Evolutionary conservation across 257 asterid species (phyloP).

Genomic region (Solanum megistacrolobum): DNA sequence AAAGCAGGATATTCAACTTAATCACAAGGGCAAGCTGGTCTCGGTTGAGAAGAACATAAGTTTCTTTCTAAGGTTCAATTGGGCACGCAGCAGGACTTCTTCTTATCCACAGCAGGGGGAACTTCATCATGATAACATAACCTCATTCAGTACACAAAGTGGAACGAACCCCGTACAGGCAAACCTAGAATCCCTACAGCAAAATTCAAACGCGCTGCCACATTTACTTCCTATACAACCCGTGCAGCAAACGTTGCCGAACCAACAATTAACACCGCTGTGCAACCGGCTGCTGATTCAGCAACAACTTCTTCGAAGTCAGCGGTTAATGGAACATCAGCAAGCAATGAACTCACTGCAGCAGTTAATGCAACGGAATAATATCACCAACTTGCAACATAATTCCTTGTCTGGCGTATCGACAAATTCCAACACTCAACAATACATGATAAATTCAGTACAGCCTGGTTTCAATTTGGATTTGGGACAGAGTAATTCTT

Average conservation of each 20-base stretch:
- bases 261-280: neutral
- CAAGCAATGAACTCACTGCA: slow-evolving; percentile 44
- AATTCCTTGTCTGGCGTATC: slow-evolving; percentile 42
- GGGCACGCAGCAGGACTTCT: slow-evolving; percentile 54
- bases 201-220: slow-evolving; percentile 7
- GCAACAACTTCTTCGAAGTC: slow-evolving; percentile 46
- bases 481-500: slow-evolving; percentile 53
- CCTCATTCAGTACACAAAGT: slow-evolving; percentile 29
- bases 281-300: slow-evolving; percentile 30
- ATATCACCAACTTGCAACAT: slow-evolving; percentile 55
- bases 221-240: neutral
- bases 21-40: slow-evolving; percentile 48
- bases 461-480: slow-evolving; percentile 55
- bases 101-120: slow-evolving; percentile 58
- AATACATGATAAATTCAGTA: slow-evolving; percentile 42
- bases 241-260: neutral
- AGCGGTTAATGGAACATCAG: slow-evolving; percentile 53
- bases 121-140: slow-evolving; percentile 26
- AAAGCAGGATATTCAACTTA: slow-evolving; percentile 47
- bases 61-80: slow-evolving; percentile 48
- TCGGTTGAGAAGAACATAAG: slow-evolving; percentile 63
- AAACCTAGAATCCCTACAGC: slow-evolving; percentile 49
- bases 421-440: slow-evolving; percentile 51
- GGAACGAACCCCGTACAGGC: slow-evolving; percentile 45
- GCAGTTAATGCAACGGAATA: slow-evolving; percentile 16